phyloP scores from a whole-genome alignment of 176 grass and related monocot genomes.

The Cenchrus americanus region DNA sequence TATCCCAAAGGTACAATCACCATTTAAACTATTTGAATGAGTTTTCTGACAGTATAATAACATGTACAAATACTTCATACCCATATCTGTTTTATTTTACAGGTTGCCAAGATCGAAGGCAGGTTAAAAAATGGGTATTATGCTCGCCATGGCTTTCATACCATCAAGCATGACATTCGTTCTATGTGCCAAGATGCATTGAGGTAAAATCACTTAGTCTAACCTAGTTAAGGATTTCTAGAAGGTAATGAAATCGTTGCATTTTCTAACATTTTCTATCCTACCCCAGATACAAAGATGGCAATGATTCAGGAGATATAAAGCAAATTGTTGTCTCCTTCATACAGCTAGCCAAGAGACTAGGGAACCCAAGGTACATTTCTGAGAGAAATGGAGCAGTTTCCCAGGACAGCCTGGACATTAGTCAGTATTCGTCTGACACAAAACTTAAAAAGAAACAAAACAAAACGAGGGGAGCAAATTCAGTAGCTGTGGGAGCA shows the following conservation, averaged over 20 bases:
- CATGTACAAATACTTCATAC: slow-evolving; percentile 1
- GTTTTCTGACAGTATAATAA: not conserved
- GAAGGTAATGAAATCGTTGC: slow-evolving; percentile 22
- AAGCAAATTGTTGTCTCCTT: slow-evolving; percentile 93
- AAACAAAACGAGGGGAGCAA: slow-evolving; percentile 68
- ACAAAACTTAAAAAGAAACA: slow-evolving; percentile 88
- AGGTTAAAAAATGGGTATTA: slow-evolving; percentile 95
- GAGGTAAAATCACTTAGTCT: slow-evolving; percentile 66
- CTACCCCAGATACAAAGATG: slow-evolving; percentile 69
- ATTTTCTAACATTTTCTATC: slow-evolving; percentile 52
- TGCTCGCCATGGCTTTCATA: slow-evolving; percentile 84
- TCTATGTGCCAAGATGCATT: slow-evolving; percentile 94
- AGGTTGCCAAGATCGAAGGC: slow-evolving; percentile 96
- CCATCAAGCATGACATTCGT: slow-evolving; percentile 90
- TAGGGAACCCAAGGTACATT: slow-evolving; percentile 74
- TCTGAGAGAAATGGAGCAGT: slow-evolving; percentile 71
- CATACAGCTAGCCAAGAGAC: slow-evolving; percentile 91
- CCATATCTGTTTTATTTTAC: slow-evolving; percentile 40
- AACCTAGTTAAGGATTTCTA: slow-evolving; percentile 29
- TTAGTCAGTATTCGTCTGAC: slow-evolving; percentile 63
- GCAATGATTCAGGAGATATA: slow-evolving; percentile 72
- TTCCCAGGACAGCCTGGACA: slow-evolving; percentile 59
- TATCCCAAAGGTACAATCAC: slow-evolving; percentile 65
- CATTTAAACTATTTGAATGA: slow-evolving; percentile 6
- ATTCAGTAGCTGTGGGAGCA: slow-evolving; percentile 47